Base-by-base conservation (phyloP, 2,329 filamentous ascomycete species). In the Rachicladosporium sp. region DNA sequence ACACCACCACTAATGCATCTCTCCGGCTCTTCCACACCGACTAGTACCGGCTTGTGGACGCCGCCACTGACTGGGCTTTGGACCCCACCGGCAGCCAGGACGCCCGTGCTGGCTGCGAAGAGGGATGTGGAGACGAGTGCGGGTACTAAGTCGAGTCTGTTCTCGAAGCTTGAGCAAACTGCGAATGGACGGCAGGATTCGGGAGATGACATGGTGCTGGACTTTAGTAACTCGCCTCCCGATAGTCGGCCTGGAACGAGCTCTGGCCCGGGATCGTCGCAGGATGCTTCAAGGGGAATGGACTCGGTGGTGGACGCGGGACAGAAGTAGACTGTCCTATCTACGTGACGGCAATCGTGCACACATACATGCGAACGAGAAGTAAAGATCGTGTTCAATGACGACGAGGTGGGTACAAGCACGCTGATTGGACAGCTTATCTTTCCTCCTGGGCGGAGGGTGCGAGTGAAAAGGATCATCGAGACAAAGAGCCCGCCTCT, bases 181-280 rank as follows among this genome's bases (percentile, higher is more conserved):
- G 19, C 32, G 4, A 31, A 36, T 8, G 27, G 27, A 12, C 15
- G 10, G 13, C 37, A 44, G 5, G 54, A 51, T 31, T 53, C 57
- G 4, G 53, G 53, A 10, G 44, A 48, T 2, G 58, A 63, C 34
- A 51, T 60, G 47, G 49, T 59, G 5, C 47, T 59, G 12, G 58
- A 58, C 33, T 60, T 61, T 44, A 44, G 46, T 45, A 51, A 52
- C 29, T 50, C 55, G 10, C 51, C 49, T n/a, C 46, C 54, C 10
- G 50, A 47, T 10, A 49, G 36, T 7, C 39, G 45, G 7, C 47
- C 47, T 1, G 34, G 33, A 21, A 19, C 15, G 15, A 41, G 38
- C 30, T 32, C 34, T 5, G 38, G 38, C 15, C 15, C 15, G 15
- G 15, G 15, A 19, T 19, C 15, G 15, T 19, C 15, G 15, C 15